A percentile compares a stretch with the other conserved stretches of the same genome.
phyloP scores from a whole-genome alignment of 1,284 basidiomycete species.

The Apiotrichum sp. region DNA sequence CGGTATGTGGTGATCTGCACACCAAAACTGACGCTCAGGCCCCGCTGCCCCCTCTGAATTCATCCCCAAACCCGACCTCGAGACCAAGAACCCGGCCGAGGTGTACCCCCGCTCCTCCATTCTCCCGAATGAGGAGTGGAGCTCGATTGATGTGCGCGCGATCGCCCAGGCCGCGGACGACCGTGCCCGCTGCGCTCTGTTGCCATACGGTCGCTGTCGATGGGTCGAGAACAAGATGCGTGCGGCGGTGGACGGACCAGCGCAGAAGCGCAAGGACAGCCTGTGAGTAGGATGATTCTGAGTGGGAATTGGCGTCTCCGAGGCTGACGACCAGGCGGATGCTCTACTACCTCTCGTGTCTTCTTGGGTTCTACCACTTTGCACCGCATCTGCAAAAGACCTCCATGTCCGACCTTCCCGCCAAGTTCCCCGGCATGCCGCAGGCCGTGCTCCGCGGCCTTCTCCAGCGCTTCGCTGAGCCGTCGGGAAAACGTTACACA shows the following conservation, averaged over 20 bases:
- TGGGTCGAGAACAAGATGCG: slow-evolving; percentile 55
- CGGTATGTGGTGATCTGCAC: slow-evolving; percentile 4
- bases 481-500: slow-evolving; percentile 54
- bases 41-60: slow-evolving; percentile 43
- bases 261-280: slow-evolving; percentile 49
- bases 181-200: slow-evolving; percentile 53
- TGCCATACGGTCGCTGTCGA: slow-evolving; percentile 59
- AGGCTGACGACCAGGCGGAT: slow-evolving; percentile 56
- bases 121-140: slow-evolving; percentile 63
- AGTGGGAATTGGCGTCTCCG: too few relatives aligned
- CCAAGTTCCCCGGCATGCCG: slow-evolving; percentile 58
- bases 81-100: slow-evolving; percentile 61
- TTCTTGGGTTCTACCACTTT: slow-evolving; percentile 62
- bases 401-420: slow-evolving; percentile 45
- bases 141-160: slow-evolving; percentile 33
- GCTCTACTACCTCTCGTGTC: slow-evolving; percentile 67
- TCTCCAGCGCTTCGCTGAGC: slow-evolving; percentile 72
- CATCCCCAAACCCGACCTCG: slow-evolving; percentile 64
- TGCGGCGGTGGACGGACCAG: slow-evolving; percentile 14
- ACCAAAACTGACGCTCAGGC: slow-evolving; percentile 4
- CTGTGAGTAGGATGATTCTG: slow-evolving; percentile 49
- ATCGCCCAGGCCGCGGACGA: slow-evolving; percentile 57
- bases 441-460: slow-evolving; percentile 64
- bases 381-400: slow-evolving; percentile 26
- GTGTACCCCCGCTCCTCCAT: slow-evolving; percentile 70